Evolutionary conservation across 1,284 basidiomycete genomes (phyloP).

Genomic region (Microbotryum scabiosae): DNA sequence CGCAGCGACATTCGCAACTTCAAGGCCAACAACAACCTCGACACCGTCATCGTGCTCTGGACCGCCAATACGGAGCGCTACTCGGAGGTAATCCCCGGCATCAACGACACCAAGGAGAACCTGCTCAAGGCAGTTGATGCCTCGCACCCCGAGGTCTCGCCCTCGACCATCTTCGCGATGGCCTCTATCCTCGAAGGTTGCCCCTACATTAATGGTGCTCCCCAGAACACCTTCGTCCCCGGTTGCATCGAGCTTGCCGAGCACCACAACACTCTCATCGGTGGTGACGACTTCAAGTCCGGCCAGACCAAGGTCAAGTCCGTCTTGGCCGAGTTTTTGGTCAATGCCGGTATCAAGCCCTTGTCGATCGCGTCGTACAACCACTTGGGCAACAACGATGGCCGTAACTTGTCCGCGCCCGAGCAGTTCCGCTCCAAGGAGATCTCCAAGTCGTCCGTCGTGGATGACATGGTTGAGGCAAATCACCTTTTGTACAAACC

Average conservation of each 20-base stretch:
- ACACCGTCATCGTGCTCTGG: slow-evolving; percentile 48
- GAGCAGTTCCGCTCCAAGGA: slow-evolving; percentile 97
- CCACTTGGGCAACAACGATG: slow-evolving; percentile 98
- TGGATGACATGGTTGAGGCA: slow-evolving; percentile 93
- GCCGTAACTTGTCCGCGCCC: slow-evolving; percentile 72
- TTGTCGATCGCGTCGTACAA: slow-evolving; percentile 96
- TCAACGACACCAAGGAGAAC: slow-evolving; percentile 91
- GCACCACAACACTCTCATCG: slow-evolving; percentile 82
- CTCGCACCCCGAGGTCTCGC: slow-evolving; percentile 87
- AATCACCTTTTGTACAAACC: slow-evolving; percentile 85
- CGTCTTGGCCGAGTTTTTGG: slow-evolving; percentile 94
- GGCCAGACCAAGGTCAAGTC: slow-evolving; percentile 45
- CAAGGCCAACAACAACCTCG: slow-evolving; percentile 74
- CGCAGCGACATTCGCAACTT: slow-evolving; percentile 89
- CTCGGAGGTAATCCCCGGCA: slow-evolving; percentile 84
- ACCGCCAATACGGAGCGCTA: slow-evolving; percentile 95
- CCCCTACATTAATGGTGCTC: slow-evolving; percentile 95
- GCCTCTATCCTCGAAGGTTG: slow-evolving; percentile 90
- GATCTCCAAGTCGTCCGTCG: slow-evolving; percentile 62
- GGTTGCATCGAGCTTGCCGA: slow-evolving; percentile 91
- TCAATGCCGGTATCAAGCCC: slow-evolving; percentile 98
- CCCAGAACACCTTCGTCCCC: slow-evolving; percentile 98
- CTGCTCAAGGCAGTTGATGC: slow-evolving; percentile 71
- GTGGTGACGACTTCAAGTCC: slow-evolving; percentile 91
- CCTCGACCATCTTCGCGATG: slow-evolving; percentile 90